Conservation (phyloP, 1,139 yeast genomes). For the Lodderomyces oxycetoniae region DNA sequence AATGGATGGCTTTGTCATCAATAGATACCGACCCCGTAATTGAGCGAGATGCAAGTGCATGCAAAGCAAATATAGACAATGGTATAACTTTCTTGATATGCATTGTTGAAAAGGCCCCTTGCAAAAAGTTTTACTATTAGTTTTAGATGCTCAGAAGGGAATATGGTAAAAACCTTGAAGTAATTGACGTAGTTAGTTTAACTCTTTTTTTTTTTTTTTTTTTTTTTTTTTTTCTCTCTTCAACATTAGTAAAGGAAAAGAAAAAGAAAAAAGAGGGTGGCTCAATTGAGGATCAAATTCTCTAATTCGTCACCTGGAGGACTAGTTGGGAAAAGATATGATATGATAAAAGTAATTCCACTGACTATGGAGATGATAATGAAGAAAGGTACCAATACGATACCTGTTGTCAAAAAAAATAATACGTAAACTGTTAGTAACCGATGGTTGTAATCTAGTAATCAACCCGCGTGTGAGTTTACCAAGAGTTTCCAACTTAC, state of each 20-base stretch:
- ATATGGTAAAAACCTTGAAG: background rate
- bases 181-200: background rate
- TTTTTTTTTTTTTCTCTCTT: background rate
- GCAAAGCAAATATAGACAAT: conserved; percentile 9
- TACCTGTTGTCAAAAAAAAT: conserved; percentile 8
- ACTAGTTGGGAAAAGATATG: conserved; percentile 9
- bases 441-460: no score
- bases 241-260: background rate
- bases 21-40: conserved; percentile 28
- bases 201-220: background rate
- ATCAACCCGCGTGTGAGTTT: no score
- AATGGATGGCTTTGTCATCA: conserved; percentile 21
- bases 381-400: conserved; percentile 12
- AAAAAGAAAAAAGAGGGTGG: background rate
- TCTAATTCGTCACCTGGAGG: conserved; percentile 8
- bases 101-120: no score
- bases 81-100: background rate
- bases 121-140: no score
- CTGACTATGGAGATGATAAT: conserved; percentile 11
- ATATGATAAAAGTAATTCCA: conserved; percentile 9
- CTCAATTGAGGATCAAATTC: conserved; percentile 8
- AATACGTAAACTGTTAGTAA: background rate
- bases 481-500: conserved; percentile 13
- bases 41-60: conserved; percentile 23
- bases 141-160: no score